Evolutionary conservation across 306 rosid species (phyloP).

Genomic region (Acmispon strigosus): DNA sequence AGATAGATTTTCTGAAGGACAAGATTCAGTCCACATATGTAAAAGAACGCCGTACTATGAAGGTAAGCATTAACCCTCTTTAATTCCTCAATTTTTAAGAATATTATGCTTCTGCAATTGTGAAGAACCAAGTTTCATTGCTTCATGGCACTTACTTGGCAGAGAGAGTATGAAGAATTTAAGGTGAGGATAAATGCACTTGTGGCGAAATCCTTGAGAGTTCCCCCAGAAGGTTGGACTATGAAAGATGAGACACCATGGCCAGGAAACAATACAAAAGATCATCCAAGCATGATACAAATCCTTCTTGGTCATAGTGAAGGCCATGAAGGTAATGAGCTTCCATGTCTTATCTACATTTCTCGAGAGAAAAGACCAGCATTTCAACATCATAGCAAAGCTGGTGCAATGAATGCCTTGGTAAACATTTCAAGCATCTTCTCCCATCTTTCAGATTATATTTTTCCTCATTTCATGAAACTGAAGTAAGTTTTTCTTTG

Average conservation of each 20-base stretch:
- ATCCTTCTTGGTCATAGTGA: constrained; percentile 81
- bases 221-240: constrained; percentile 92
- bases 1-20: constrained; percentile 89
- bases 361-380: constrained; percentile 98
- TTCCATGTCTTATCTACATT: constrained; percentile 84
- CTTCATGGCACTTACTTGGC: neutral
- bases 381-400: constrained; percentile 84
- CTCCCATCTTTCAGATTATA: constrained; percentile 10
- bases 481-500: neutral
- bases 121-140: neutral
- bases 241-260: constrained; percentile 99
- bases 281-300: constrained; percentile 97
- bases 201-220: constrained; percentile 74
- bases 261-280: constrained; percentile 94
- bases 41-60: constrained; percentile 92
- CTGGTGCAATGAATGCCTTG: constrained; percentile 93
- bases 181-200: constrained; percentile 91
- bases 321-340: constrained; percentile 69
- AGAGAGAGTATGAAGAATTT: constrained; percentile 96
- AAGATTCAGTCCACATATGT: constrained; percentile 86
- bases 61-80: constrained; percentile 41
- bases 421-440: constrained; percentile 34
- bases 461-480: neutral
- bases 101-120: neutral
- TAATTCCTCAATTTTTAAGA: neutral